phyloP scores from a whole-genome alignment of 768 basidiomycete genomes.

The Strobilomyces confusus region DNA sequence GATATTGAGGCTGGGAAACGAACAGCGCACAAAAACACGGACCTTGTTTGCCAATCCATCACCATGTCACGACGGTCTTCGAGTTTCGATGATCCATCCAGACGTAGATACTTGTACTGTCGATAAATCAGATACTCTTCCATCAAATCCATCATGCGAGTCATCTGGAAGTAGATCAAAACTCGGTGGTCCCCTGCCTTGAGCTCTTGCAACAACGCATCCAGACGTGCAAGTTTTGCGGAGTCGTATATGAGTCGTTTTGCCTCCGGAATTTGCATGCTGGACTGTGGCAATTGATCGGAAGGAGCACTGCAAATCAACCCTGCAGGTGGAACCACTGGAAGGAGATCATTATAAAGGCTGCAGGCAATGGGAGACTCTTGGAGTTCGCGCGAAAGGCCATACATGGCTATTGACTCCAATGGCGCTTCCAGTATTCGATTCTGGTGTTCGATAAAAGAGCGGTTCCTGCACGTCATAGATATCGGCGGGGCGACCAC shows the following conservation, averaged over 20 bases:
- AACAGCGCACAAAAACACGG: slow-evolving; percentile 18
- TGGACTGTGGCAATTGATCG: slow-evolving; percentile 74
- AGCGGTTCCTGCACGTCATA: slow-evolving; percentile 67
- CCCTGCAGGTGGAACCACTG: slow-evolving; percentile 62
- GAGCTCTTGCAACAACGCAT: slow-evolving; percentile 84
- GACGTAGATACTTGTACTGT: slow-evolving; percentile 89
- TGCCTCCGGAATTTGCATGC: slow-evolving; percentile 91
- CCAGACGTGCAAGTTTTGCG: slow-evolving; percentile 90
- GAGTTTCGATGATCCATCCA: slow-evolving; percentile 92
- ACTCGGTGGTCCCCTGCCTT: slow-evolving; percentile 93
- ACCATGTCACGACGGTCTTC: slow-evolving; percentile 99
- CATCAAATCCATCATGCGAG: slow-evolving; percentile 98
- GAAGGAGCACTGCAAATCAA: slow-evolving; percentile 61
- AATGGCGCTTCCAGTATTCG: slow-evolving; percentile 61
- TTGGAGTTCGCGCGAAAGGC: slow-evolving; percentile 63
- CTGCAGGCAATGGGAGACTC: slow-evolving; percentile 53
- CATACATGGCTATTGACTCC: slow-evolving; percentile 77
- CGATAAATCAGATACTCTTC: slow-evolving; percentile 97
- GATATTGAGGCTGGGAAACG: not conserved
- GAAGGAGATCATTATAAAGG: slow-evolving; percentile 46
- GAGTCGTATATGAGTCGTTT: slow-evolving; percentile 95
- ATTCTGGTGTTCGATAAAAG: slow-evolving; percentile 71
- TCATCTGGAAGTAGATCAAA: slow-evolving; percentile 99
- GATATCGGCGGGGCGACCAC: slow-evolving; percentile 82
- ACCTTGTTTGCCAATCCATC: slow-evolving; percentile 98